phyloP scores from a whole-genome alignment of 1,139 yeast species.

The Geotrichum siamense region DNA sequence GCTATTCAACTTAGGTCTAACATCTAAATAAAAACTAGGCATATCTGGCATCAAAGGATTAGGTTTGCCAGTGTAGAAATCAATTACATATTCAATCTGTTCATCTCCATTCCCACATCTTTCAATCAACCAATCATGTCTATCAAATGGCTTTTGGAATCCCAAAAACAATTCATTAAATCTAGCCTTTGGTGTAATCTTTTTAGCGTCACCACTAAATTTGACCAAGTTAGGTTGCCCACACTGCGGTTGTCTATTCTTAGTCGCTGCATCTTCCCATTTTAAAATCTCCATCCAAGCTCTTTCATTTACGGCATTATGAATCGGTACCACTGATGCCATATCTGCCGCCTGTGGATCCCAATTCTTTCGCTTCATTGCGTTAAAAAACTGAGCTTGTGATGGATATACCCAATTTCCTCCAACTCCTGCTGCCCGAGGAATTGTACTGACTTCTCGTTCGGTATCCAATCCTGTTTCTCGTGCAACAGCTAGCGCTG shows the following conservation, averaged over 20 bases:
- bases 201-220: conserved; percentile 82
- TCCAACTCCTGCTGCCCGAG: conserved; percentile 53
- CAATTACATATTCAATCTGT: conserved; percentile 83
- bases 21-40: conserved; percentile 75
- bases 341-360: conserved; percentile 75
- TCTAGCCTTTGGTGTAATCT: conserved; percentile 85
- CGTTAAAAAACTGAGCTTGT: conserved; percentile 88
- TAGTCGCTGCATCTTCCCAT: conserved; percentile 59
- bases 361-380: conserved; percentile 89
- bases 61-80: conserved; percentile 68
- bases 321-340: conserved; percentile 89
- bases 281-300: conserved; percentile 79
- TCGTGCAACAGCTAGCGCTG: conserved; percentile 36
- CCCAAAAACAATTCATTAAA: conserved; percentile 55
- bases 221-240: conserved; percentile 82
- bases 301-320: conserved; percentile 85
- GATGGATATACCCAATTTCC: conserved; percentile 92
- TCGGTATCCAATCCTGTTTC: conserved; percentile 37
- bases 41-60: conserved; percentile 40
- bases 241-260: conserved; percentile 48
- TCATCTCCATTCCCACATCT: conserved; percentile 57
- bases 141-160: conserved; percentile 75
- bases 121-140: conserved; percentile 93
- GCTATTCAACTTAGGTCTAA: conserved; percentile 78
- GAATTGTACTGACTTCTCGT: conserved; percentile 76